phyloP scores from a whole-genome alignment of 2,329 filamentous ascomycete species.

The Clonostachys rhizophaga region DNA sequence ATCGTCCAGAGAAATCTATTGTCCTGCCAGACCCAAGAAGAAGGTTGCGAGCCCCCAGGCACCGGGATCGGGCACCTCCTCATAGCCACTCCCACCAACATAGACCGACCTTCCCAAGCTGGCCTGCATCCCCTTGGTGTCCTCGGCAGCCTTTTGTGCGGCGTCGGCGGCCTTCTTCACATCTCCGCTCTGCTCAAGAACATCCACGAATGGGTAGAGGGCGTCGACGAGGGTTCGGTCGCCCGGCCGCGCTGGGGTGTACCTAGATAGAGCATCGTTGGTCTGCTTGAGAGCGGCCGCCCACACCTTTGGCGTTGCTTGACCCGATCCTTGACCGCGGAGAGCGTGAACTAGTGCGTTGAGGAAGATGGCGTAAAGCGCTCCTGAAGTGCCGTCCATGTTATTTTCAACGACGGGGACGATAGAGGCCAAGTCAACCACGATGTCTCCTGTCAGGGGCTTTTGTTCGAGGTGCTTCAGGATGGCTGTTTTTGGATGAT shows the following conservation, averaged over 20 bases:
- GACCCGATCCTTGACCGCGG: slow-evolving; percentile 31
- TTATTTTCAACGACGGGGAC: slow-evolving; percentile 48
- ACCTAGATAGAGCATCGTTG: slow-evolving; percentile 66
- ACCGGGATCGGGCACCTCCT: slow-evolving; percentile 59
- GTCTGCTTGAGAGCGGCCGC: slow-evolving; percentile 66
- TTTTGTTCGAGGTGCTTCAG: slow-evolving; percentile 40
- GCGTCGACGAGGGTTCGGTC: slow-evolving; percentile 91
- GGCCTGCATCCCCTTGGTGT: slow-evolving; percentile 88
- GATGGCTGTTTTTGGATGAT: slow-evolving; percentile 31
- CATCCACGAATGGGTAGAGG: slow-evolving; percentile 79
- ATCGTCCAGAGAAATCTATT: too few species aligned
- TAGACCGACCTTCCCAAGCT: slow-evolving; percentile 62
- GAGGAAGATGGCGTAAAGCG: slow-evolving; percentile 75
- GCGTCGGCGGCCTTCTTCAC: slow-evolving; percentile 71
- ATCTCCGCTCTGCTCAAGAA: slow-evolving; percentile 59
- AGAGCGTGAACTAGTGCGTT: slow-evolving; percentile 73
- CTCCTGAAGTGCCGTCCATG: slow-evolving; percentile 61
- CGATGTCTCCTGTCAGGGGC: slow-evolving; percentile 44
- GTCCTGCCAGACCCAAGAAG: slow-evolving; percentile 67
- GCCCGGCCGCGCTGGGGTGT: slow-evolving; percentile 85
- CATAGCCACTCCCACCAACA: slow-evolving; percentile 36
- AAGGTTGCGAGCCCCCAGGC: slow-evolving; percentile 72
- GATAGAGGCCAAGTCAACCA: slow-evolving; percentile 46
- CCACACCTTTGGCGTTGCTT: slow-evolving; percentile 39
- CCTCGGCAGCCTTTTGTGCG: slow-evolving; percentile 69